Base-by-base conservation (phyloP, 148 eudicot species). In the Rhododendron simsii region DNA sequence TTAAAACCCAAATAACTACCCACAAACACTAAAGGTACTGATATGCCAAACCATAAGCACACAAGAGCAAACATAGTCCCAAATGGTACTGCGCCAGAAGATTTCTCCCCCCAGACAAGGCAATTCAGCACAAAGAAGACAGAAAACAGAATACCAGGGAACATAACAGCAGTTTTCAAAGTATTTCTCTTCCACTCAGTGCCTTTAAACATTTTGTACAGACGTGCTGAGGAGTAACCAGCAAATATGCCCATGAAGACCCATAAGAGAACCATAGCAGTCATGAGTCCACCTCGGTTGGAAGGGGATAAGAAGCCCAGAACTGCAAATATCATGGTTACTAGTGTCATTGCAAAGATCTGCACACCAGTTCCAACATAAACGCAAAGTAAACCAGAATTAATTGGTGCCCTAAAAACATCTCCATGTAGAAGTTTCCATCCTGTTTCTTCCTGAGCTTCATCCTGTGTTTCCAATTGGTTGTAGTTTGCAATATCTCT, bases 381-480 rank as follows among this genome's bases (percentile, higher is more conserved):
- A 33, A 90, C 90, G 37, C 90, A 90, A 41, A 90, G 87, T 48
- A 90, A 87, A 55, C 88, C 86, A 9, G 82, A 85, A 86, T 90
- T 88, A 7, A 16, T 78, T 5, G 92, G 92, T 35, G 90, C 88
- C 85, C 92, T 88, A 73, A 90, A 88, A 59, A 90, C 89, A 81
- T 90, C 92, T 85, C 88, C 92, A 53, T 90, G 92, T 21, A 90
- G 87, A 45, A 90, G 87, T 75, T 90, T 90, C 92, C 92, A 90
- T 53, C 92, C 92, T 18, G 92, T 89, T 86, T 90, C 92, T 87
- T 90, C 92, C 85, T 88, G 92, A 61, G 87, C 90, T 82, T 90
- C 92, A 44, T 90, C 92, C 82, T 87, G 90, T 20, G 90, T 88
- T 41, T 88, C 92, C 59, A 90, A n/a, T 83, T 90, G 92, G 63